A percentile compares a stretch with the other conserved stretches of the same genome.
These are phyloP conservation scores for Geotrichum histeridarum DNA, from an alignment of 1,139 yeast species.

Conservation along the genomic window DNA sequence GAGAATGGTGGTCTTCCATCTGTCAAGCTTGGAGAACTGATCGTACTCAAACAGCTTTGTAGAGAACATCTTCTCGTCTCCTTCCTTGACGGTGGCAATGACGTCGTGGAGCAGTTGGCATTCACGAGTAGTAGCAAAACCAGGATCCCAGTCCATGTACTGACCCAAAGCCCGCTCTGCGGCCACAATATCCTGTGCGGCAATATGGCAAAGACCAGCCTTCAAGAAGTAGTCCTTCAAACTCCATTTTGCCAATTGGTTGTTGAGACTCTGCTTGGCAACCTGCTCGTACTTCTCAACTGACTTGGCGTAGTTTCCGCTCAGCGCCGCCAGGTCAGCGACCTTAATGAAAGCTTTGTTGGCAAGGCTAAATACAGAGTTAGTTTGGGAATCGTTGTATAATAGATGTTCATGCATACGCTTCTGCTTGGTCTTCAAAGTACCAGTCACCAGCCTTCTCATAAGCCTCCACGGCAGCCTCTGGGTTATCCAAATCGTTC, in stretches of 20 bases:
- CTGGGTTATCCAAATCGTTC: slow-evolving; percentile 57
- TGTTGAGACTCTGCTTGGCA: slow-evolving; percentile 69
- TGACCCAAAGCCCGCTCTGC: slow-evolving; percentile 68
- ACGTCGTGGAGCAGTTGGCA: slow-evolving; percentile 57
- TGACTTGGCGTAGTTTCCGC: slow-evolving; percentile 68
- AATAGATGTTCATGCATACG: slow-evolving; percentile 33
- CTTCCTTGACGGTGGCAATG: slow-evolving; percentile 66
- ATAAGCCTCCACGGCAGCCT: slow-evolving; percentile 69
- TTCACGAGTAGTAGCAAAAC: slow-evolving; percentile 77
- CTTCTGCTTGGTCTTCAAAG: slow-evolving; percentile 87
- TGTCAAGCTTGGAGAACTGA: slow-evolving; percentile 83
- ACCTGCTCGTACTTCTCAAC: slow-evolving; percentile 70
- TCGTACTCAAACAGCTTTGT: slow-evolving; percentile 77
- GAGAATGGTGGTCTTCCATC: slow-evolving; percentile 83
- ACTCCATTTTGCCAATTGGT: slow-evolving; percentile 80
- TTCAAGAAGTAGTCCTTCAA: slow-evolving; percentile 87
- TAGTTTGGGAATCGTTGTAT: slow-evolving; percentile 7
- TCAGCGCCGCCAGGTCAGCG: slow-evolving; percentile 82
- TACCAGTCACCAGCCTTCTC: slow-evolving; percentile 97
- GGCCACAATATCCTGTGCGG: slow-evolving; percentile 75
- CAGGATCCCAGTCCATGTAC: slow-evolving; percentile 66
- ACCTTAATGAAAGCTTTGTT: slow-evolving; percentile 84
- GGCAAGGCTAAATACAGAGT: slow-evolving; percentile 42
- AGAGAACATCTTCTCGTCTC: slow-evolving; percentile 73
- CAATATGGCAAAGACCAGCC: slow-evolving; percentile 74